Percentiles rank a stretch among this genome's conserved stretches.
Conservation (phyloP, 306 rosid genomes). For the Myrica gale region DNA sequence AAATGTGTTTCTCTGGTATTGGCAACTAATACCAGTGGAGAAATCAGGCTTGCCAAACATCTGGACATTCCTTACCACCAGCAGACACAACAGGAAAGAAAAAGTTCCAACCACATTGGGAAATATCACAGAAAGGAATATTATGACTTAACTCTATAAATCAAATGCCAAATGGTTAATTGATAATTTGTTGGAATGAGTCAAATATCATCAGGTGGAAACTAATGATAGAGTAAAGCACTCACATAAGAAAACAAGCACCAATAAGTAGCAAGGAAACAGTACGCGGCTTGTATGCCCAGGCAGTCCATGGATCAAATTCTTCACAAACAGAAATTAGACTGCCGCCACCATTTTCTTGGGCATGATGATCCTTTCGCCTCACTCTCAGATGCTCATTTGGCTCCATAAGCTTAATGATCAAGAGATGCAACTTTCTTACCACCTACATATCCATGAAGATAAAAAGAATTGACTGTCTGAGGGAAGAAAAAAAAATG, state of each 20-base stretch:
- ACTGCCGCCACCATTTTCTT: constrained; percentile 68
- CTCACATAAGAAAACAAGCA: constrained; percentile 98
- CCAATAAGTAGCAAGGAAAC: constrained; percentile 87
- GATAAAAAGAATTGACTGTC: constrained; percentile 21
- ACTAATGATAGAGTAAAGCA: constrained; percentile 26
- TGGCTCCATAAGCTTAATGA: constrained; percentile 58
- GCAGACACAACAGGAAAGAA: constrained; percentile 4
- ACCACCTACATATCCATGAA: constrained; percentile 37
- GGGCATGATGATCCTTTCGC: constrained; percentile 46
- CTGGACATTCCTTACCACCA: not conserved
- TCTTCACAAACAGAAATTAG: constrained; percentile 55
- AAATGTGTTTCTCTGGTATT: not conserved
- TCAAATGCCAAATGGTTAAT: constrained; percentile 1
- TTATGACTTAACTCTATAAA: not conserved
- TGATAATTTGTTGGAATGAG: not conserved
- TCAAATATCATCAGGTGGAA: constrained; percentile 10
- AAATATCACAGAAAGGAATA: not conserved
- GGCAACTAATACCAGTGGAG: not conserved
- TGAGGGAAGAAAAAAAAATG: constrained; percentile 15
- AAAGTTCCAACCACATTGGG: not conserved
- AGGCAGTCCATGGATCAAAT: constrained; percentile 99
- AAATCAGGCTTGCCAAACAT: not conserved
- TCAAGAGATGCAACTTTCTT: constrained; percentile 38
- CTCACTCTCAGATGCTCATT: constrained; percentile 58
- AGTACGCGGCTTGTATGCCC: constrained; percentile 99